These are phyloP conservation scores for Chytriomyces confervae DNA, from an alignment of 192 early-diverging fungal genomes.

Conservation along the genomic window DNA sequence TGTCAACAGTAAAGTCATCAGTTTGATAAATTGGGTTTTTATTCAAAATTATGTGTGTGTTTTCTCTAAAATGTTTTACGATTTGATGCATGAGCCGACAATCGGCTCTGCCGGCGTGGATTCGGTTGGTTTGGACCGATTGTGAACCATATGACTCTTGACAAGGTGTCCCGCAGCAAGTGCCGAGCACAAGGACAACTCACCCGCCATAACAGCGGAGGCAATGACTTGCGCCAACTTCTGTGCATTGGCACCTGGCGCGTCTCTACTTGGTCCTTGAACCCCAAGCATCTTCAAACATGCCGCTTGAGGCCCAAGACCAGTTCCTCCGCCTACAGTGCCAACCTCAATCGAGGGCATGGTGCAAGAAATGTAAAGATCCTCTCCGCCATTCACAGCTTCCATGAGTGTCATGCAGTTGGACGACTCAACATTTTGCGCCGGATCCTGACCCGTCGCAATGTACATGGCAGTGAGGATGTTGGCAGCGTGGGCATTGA, in stretches of 20 bases:
- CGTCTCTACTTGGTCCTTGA: conserved; percentile 75
- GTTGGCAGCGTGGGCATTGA: conserved; percentile 95
- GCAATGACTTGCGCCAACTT: conserved; percentile 83
- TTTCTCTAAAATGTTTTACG: conserved; percentile 3
- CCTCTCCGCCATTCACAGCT: conserved; percentile 72
- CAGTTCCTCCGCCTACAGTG: conserved; percentile 90
- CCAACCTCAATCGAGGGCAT: conserved; percentile 97
- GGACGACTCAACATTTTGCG: conserved; percentile 93
- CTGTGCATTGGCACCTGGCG: conserved; percentile 86
- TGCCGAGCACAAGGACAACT: conserved; percentile 84
- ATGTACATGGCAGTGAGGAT: conserved; percentile 88
- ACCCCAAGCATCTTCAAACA: conserved; percentile 90
- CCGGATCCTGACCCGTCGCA: conserved; percentile 94
- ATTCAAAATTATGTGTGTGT: too few species aligned
- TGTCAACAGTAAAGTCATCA: not conserved
- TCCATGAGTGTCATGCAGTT: conserved; percentile 96
- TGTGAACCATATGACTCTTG: conserved; percentile 85
- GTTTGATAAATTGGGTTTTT: too few species aligned
- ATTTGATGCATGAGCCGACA: conserved; percentile 44
- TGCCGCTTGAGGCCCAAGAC: conserved; percentile 79
- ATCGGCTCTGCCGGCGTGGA: not conserved
- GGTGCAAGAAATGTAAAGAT: conserved; percentile 85
- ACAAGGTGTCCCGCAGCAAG: conserved; percentile 90
- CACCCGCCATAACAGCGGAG: conserved; percentile 91
- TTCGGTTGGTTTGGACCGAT: conserved; percentile 52